A percentile compares a stretch with the other conserved stretches of the same genome.
phyloP scores from a whole-genome alignment of 208 protist genomes.

The Acanthamoeba culbertsoni region DNA sequence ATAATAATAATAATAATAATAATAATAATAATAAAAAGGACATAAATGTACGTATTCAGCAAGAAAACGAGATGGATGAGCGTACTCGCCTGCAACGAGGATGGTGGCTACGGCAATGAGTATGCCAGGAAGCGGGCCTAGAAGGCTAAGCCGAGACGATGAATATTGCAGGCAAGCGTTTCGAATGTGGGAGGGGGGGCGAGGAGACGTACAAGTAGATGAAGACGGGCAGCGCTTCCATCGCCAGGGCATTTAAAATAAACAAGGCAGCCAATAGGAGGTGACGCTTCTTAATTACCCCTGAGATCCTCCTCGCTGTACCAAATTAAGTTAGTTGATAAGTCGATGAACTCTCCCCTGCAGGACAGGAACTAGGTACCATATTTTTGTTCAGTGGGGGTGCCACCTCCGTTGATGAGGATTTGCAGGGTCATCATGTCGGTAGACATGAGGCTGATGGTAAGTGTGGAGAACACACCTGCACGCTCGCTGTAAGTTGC shows the following conservation, averaged over 20 bases:
- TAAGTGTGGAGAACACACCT: conserved; percentile 74
- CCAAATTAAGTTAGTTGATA: too few relatives aligned
- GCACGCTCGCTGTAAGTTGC: not conserved
- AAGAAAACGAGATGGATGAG: not conserved
- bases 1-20: too few relatives aligned
- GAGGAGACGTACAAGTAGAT: conserved; percentile 44
- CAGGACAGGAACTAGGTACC: not conserved
- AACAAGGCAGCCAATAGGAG: conserved; percentile 77
- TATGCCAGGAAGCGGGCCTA: not conserved
- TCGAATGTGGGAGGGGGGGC: not conserved
- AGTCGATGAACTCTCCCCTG: too few relatives aligned
- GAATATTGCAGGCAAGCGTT: not conserved
- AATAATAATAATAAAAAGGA: too few relatives aligned
- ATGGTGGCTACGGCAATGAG: not conserved
- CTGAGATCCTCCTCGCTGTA: conserved; percentile 28
- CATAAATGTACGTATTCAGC: too few relatives aligned
- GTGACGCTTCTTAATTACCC: conserved; percentile 63
- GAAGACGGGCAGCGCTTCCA: conserved; percentile 77
- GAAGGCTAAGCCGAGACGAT: not conserved
- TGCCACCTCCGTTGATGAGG: conserved; percentile 62
- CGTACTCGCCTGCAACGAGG: conserved; percentile 10
- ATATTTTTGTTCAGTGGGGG: conserved; percentile 45
- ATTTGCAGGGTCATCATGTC: conserved; percentile 66
- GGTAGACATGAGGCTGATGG: conserved; percentile 77
- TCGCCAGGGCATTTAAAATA: conserved; percentile 70